Evolutionary conservation across 139 green algal genomes (phyloP).

Genomic region (Coccomyxa sp.): DNA sequence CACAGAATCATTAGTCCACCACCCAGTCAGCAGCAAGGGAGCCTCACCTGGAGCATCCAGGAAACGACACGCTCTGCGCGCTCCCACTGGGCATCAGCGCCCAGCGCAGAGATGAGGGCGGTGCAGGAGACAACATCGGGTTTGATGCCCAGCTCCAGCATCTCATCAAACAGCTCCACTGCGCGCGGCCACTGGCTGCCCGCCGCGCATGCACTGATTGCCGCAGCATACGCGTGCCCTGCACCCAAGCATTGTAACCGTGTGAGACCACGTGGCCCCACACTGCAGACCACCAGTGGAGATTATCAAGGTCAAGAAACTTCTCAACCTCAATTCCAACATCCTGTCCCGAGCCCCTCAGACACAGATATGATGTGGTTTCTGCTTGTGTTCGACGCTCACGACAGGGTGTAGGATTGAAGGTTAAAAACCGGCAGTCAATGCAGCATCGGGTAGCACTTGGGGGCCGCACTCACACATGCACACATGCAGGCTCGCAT

Average conservation of each 20-base stretch:
- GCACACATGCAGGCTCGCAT: background rate
- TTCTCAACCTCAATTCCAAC: too few species aligned
- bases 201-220: conserved; percentile 74
- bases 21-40: too few species aligned
- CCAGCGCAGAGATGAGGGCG: conserved; percentile 78
- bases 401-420: too few species aligned
- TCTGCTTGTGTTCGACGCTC: too few species aligned
- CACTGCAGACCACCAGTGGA: background rate
- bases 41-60: conserved; percentile 39
- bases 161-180: conserved; percentile 78
- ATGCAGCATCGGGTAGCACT: too few species aligned
- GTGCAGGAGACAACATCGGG: conserved; percentile 89
- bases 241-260: background rate
- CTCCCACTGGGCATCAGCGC: conserved; percentile 70
- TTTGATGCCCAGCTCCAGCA: conserved; percentile 62
- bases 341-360: too few species aligned
- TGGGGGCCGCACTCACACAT: background rate
- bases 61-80: conserved; percentile 51
- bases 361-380: too few species aligned
- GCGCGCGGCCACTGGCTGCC: conserved; percentile 68
- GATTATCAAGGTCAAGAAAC: too few species aligned
- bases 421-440: too few species aligned
- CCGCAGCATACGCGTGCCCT: conserved; percentile 77
- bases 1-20: background rate
- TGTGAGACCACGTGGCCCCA: background rate